Evolutionary conservation across 2,329 filamentous ascomycete genomes (phyloP), one percentile per base, ranked within the genome.

Genomic region (Xylaria arbuscula): DNA sequence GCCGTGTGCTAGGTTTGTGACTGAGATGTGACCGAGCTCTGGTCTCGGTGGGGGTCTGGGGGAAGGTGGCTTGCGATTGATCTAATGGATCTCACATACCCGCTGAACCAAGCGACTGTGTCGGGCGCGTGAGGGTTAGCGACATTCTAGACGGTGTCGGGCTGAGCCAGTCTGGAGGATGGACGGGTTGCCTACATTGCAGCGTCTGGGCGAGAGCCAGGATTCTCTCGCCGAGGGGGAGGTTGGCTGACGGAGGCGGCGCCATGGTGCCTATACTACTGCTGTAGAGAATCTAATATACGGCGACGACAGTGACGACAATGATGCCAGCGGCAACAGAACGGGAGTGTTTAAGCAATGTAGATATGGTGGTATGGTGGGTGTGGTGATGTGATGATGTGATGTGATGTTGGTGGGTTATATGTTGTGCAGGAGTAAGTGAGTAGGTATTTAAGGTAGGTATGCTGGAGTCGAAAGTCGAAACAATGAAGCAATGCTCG

Each of bases 171-270:
- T 45, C 15, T 1, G 24, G 13, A 17, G 15, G 38, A 32, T 28
- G 15, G 28, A 36, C 7, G 69, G 38, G 62, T 72, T 67, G 55
- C 84, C 81, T 89, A 92, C 95, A 99, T 85, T 98, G 96, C 74
- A 98, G 86, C 54, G 94, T 98, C 81, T 97, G 90, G 73, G 91
- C 94, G 74, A 98, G 87, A 75, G 88, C 86, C 76, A 93, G 82
- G 69, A 97, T 83, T 78, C 94, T 88, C 84, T 96, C 90, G 78
- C 84, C 83, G 76, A 96, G 85, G 80, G 93, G 90, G 81, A 92
- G 81, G 75, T 83, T 87, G 67, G 91, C 83, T 67, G 90, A 84
- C 72, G 92, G 91, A 81, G 92, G 91, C 83, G 92, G 91, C 82
- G 92, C 89, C 90, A 93, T 93, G 67, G 75, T 76, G 68, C 59